These are phyloP conservation scores for Candida sanyiensis DNA, from an alignment of 805 yeast genomes.

Conservation along the genomic window DNA sequence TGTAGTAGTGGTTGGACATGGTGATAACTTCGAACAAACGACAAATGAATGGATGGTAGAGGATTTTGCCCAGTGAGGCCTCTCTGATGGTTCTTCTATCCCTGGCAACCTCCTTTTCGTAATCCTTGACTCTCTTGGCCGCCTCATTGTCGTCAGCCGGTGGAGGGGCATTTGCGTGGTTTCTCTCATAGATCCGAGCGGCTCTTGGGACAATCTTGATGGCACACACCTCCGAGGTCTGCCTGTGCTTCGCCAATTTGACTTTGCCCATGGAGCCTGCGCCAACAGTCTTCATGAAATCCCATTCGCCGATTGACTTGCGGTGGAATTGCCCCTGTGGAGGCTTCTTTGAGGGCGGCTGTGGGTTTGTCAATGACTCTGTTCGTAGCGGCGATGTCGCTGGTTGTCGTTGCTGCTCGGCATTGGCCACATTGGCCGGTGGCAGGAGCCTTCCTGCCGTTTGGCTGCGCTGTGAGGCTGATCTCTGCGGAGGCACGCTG, in stretches of 20 bases:
- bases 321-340: constrained; percentile 55
- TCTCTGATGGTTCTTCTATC: constrained; percentile 92
- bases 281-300: constrained; percentile 88
- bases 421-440: constrained; percentile 8
- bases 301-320: constrained; percentile 94
- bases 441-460: constrained; percentile 6
- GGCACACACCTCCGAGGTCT: constrained; percentile 80
- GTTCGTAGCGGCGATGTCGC: background rate
- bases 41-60: constrained; percentile 90
- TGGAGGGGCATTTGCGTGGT: constrained; percentile 64
- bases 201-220: constrained; percentile 93
- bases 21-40: constrained; percentile 89
- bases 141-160: constrained; percentile 53
- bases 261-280: constrained; percentile 99
- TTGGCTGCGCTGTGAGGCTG: constrained; percentile 7
- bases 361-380: constrained; percentile 15
- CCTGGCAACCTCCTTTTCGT: constrained; percentile 78
- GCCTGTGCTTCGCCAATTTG: constrained; percentile 80
- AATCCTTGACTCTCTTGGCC: constrained; percentile 58
- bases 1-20: constrained; percentile 94
- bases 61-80: constrained; percentile 85
- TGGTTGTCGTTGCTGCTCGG: constrained; percentile 1
- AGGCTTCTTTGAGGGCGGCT: constrained; percentile 12
- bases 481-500: constrained; percentile 16
- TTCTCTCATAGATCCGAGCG: constrained; percentile 65